phyloP scores from a whole-genome alignment of 169 alveolate species.

The Perkinsus olseni region DNA sequence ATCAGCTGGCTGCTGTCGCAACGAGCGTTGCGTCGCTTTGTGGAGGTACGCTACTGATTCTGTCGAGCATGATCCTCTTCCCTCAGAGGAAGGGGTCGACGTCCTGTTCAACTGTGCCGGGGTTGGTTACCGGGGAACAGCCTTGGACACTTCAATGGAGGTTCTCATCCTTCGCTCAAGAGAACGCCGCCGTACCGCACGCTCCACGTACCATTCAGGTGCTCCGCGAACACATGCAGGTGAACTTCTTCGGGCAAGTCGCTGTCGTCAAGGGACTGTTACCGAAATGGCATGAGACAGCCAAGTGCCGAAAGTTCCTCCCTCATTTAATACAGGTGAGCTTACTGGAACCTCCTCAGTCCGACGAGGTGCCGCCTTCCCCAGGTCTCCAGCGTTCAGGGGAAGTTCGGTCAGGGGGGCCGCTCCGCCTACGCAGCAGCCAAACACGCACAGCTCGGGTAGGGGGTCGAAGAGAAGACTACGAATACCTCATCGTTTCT shows the following conservation, averaged over 20 bases:
- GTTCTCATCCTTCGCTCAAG: not conserved
- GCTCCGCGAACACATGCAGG: not conserved
- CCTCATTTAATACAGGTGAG: not conserved
- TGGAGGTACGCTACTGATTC: not conserved
- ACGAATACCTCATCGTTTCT: no score
- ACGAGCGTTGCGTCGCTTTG: not conserved
- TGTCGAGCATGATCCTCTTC: not conserved
- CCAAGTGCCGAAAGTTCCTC: not conserved
- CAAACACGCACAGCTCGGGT: not conserved
- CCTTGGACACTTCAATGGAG: not conserved
- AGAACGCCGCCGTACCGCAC: not conserved
- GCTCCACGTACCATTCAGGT: not conserved
- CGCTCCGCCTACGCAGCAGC: not conserved
- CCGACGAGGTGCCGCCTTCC: not conserved
- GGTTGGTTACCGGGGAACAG: not conserved
- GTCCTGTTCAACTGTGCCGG: not conserved
- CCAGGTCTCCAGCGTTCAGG: not conserved
- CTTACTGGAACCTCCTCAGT: not conserved
- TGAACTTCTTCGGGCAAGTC: not conserved
- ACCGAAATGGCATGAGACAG: not conserved
- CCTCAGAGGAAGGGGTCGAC: not conserved
- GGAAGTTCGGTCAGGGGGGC: not conserved
- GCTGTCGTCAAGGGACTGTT: not conserved
- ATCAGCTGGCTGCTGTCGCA: not conserved
- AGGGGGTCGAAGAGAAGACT: not conserved